phyloP scores from a whole-genome alignment of 805 yeast genomes.

The Pichia ethanolica region DNA sequence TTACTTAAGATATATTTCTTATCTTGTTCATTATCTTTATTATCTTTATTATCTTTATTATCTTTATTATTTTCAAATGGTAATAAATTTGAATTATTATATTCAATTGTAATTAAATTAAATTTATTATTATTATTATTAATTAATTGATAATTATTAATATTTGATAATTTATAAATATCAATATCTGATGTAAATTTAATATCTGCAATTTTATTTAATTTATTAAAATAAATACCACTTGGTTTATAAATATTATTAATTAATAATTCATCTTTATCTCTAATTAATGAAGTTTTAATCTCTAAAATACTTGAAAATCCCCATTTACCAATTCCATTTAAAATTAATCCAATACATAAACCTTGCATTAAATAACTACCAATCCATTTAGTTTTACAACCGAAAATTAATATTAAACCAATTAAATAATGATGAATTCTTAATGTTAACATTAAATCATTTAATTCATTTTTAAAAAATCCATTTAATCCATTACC shows the following conservation, averaged over 20 bases:
- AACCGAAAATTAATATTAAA: conserved; percentile 72
- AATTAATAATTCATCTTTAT: conserved; percentile 15
- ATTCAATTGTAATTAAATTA: too few species aligned
- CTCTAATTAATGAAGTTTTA: conserved; percentile 53
- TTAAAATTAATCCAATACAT: conserved; percentile 67
- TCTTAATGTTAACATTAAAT: conserved; percentile 46
- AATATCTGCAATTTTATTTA: too few species aligned
- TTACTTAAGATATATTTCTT: too few species aligned
- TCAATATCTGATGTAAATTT: too few species aligned
- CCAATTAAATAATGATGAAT: conserved; percentile 79
- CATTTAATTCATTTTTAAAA: conserved; percentile 70
- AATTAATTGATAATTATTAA: too few species aligned
- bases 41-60: too few species aligned
- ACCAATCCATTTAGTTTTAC: conserved; percentile 62
- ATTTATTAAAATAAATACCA: too few species aligned
- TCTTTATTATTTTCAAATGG: too few species aligned
- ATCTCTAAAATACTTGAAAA: conserved; percentile 86
- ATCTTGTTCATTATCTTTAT: too few species aligned
- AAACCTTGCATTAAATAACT: conserved; percentile 80
- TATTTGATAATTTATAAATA: too few species aligned
- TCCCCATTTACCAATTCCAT: conserved; percentile 92
- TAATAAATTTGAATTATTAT: too few species aligned
- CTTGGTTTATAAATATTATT: not conserved
- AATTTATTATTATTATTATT: too few species aligned
- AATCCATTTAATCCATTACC: conserved; percentile 50